These are phyloP conservation scores for Nemania sp. DNA, from an alignment of 2,329 filamentous ascomycete species.

Conservation along the genomic window DNA sequence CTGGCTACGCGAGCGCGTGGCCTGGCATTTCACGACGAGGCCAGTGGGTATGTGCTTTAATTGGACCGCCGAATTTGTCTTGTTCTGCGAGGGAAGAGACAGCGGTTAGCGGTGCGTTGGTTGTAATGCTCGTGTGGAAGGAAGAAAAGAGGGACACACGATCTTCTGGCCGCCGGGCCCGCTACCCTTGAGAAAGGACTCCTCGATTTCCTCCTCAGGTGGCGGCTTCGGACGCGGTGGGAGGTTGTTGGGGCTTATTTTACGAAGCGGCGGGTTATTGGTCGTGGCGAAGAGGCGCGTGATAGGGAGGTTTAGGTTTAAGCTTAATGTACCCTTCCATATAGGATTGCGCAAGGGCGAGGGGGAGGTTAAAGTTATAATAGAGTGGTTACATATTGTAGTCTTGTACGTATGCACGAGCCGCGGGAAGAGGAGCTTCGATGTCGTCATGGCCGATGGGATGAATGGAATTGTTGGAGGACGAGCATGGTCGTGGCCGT, in stretches of 20 bases:
- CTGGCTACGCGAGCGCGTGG: slow-evolving; percentile 85
- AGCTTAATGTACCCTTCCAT: not conserved
- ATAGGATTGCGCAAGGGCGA: not conserved
- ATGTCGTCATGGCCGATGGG: slow-evolving; percentile 12
- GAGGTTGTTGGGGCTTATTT: slow-evolving; percentile 62
- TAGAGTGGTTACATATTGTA: not conserved
- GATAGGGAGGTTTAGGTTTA: not conserved
- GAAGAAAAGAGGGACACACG: slow-evolving; percentile 59
- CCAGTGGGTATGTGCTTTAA: slow-evolving; percentile 90
- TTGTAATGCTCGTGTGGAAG: not conserved
- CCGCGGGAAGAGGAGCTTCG: slow-evolving; percentile 14
- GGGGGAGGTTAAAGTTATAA: not conserved
- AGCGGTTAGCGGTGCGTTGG: not conserved
- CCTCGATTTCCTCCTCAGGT: slow-evolving; percentile 81
- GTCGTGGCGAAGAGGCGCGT: slow-evolving; percentile 49
- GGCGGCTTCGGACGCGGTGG: slow-evolving; percentile 81
- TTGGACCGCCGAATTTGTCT: slow-evolving; percentile 95
- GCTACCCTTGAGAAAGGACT: slow-evolving; percentile 88
- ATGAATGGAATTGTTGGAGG: not conserved
- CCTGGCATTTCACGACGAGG: slow-evolving; percentile 93
- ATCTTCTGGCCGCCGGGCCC: slow-evolving; percentile 98
- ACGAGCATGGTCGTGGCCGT: slow-evolving; percentile 12
- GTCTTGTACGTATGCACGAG: not conserved
- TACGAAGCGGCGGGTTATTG: slow-evolving; percentile 53
- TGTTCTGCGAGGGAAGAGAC: slow-evolving; percentile 71